A percentile compares a stretch with the other conserved stretches of the same genome.
phyloP scores from a whole-genome alignment of 2,329 filamentous ascomycete genomes.

The Aspergillus costaricaensis region DNA sequence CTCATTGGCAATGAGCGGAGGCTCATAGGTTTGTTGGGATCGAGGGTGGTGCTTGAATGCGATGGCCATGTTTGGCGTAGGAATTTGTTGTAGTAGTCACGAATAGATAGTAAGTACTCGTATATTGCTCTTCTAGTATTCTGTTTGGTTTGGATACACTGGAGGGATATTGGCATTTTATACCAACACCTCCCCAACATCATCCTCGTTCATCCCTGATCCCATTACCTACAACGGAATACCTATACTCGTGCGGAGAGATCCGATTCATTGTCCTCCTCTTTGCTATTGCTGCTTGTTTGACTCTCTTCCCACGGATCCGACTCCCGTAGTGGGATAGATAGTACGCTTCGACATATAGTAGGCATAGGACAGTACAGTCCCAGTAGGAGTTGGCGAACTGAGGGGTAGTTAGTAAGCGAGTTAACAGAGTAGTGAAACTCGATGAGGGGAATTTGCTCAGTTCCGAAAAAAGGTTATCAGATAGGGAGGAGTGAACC shows the following conservation, averaged over 20 bases:
- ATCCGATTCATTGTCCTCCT: neutral
- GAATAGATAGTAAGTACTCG: neutral
- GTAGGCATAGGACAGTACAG: too few relatives aligned
- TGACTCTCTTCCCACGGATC: slow-evolving; percentile 11
- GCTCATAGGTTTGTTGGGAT: slow-evolving; percentile 62
- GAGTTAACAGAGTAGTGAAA: neutral
- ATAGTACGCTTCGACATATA: too few relatives aligned
- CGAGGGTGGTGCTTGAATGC: slow-evolving; percentile 57
- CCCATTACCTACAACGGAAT: neutral
- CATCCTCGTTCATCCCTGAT: neutral
- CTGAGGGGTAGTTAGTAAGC: slow-evolving; percentile 12
- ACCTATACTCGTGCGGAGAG: neutral
- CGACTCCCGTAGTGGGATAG: slow-evolving; percentile 20
- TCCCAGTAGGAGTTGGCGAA: neutral
- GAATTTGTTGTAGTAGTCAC: too few relatives aligned
- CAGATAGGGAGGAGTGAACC: neutral
- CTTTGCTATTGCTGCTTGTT: neutral
- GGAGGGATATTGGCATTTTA: neutral
- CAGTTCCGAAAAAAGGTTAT: neutral
- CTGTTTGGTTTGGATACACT: too few relatives aligned
- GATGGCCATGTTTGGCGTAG: slow-evolving; percentile 32
- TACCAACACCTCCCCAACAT: neutral
- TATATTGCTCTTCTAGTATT: too few relatives aligned
- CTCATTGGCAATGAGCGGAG: slow-evolving; percentile 66
- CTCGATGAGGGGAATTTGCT: neutral